Base-by-base conservation (phyloP, 805 yeast genomes). In the Lachancea cidri region DNA sequence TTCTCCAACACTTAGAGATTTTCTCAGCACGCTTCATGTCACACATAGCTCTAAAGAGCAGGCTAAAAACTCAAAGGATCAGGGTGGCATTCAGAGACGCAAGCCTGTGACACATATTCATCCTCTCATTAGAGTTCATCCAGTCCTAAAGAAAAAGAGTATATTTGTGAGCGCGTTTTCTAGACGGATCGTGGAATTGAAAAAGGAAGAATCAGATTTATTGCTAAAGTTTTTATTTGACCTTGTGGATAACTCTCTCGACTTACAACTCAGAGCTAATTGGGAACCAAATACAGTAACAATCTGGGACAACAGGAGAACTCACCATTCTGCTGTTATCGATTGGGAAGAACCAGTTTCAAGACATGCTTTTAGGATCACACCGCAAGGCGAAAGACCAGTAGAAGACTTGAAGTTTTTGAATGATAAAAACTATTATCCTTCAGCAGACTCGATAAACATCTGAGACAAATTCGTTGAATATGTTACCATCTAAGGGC, bases 281-380 rank as follows among this genome's bases (percentile, higher is more conserved):
- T 84, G 87, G 84, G 81, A 77, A 55, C 79, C 81, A 39, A 73
- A 74, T 37, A 74, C 87, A 1, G 82, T 84, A 38, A 86, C 80
- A 15, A 62, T 82, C 19, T 84, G 91, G 91, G 93, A 84, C 55
- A 84, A 84, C 69, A 77, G 93, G 58, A 69, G 82, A 55, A 74
- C 79, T 7, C 64, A 74, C 18, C 93, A 84, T 60, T 68, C 84
- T 11, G 87, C 88, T 13, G 70, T 79, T 14, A 73, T 77, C 41
- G 91, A 84, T 54, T 83, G 86, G 81, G 82, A 75, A 49, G 70
- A 74, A 35, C 80, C 83, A 14, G 75, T 72, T 30, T 70, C 77
- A 17, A 75, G 93, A 61, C 91, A 83, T 50, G 85, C 84, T 7
- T 78, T 79, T 55, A 74, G 91, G 61, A 74, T 83, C 43, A 82